A percentile compares a stretch with the other conserved stretches of the same genome.
These are phyloP conservation scores for Pythium phragmiticola DNA, from an alignment of 352 stramenopile species.

Conservation along the genomic window DNA sequence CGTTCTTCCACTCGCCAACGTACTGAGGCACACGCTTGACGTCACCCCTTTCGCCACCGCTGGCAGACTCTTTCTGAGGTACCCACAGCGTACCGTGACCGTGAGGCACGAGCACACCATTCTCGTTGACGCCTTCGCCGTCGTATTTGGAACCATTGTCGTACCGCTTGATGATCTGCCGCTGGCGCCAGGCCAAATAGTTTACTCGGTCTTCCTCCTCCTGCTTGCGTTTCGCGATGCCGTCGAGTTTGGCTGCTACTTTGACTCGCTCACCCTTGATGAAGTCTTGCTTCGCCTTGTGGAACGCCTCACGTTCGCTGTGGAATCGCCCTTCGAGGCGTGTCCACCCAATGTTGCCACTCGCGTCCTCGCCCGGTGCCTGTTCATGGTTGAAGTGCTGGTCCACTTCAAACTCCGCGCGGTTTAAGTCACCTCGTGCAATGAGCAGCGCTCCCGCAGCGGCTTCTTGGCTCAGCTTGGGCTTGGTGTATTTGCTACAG, in stretches of 20 bases:
- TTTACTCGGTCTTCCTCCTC: conserved; percentile 34
- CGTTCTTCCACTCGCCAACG: conserved; percentile 51
- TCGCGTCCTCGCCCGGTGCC: not conserved
- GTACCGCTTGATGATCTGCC: conserved; percentile 63
- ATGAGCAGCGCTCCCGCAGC: conserved; percentile 58
- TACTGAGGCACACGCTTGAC: conserved; percentile 52
- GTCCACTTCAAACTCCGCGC: conserved; percentile 45
- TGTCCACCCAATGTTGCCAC: conserved; percentile 22
- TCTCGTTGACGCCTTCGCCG: conserved; percentile 43
- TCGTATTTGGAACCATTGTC: conserved; percentile 72
- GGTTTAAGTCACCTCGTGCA: conserved; percentile 36
- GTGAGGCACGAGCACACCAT: conserved; percentile 48
- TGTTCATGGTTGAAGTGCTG: conserved; percentile 32
- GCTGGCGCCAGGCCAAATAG: conserved; percentile 36
- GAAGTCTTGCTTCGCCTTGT: conserved; percentile 42
- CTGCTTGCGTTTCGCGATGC: conserved; percentile 30
- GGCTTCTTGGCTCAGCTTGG: conserved; percentile 33
- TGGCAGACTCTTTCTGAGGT: conserved; percentile 32
- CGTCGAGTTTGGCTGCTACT: conserved; percentile 36
- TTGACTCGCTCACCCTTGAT: conserved; percentile 41
- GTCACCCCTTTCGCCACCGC: conserved; percentile 28
- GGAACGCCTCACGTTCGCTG: conserved; percentile 49
- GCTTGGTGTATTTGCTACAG: conserved; percentile 29
- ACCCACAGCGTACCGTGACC: conserved; percentile 62
- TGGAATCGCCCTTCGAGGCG: conserved; percentile 41